Conservation (phyloP, 163 green algal species). For the Scenedesmus sp. region DNA sequence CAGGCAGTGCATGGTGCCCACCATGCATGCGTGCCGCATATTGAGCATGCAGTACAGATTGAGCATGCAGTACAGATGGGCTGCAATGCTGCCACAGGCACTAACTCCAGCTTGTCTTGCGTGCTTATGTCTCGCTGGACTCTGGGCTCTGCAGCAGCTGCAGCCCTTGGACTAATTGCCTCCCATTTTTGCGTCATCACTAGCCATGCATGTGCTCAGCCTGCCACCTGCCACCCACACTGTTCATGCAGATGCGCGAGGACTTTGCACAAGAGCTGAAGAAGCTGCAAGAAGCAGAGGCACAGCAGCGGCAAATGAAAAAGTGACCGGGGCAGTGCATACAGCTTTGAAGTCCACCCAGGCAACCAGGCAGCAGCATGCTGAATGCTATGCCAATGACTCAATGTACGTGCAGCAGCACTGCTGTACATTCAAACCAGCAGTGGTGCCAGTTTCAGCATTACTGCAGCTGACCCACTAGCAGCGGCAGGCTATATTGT, state of each 20-base stretch:
- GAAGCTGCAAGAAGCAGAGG: conserved; percentile 55
- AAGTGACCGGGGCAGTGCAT: not conserved
- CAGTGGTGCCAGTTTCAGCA: not conserved
- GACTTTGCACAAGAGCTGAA: conserved; percentile 55
- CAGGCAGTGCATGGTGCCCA: not conserved
- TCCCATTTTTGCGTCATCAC: not conserved
- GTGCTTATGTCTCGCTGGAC: no score
- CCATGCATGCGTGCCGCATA: not conserved
- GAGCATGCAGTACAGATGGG: no score
- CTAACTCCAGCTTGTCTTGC: no score
- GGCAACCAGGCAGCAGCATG: no score
- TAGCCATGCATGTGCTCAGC: not conserved
- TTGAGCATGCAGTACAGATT: no score
- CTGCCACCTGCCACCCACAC: not conserved
- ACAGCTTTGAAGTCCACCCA: not conserved
- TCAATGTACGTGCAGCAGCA: no score
- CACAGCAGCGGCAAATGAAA: conserved; percentile 48
- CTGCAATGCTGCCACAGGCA: not conserved
- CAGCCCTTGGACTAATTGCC: not conserved
- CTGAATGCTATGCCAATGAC: not conserved
- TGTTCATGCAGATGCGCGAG: conserved; percentile 33
- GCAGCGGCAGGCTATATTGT: conserved; percentile 4
- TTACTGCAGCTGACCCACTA: not conserved
- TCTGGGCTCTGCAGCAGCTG: not conserved
- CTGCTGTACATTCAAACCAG: not conserved